Conservation (phyloP, 495 filamentous ascomycete genomes). For the Aspergillus kassunensis region DNA sequence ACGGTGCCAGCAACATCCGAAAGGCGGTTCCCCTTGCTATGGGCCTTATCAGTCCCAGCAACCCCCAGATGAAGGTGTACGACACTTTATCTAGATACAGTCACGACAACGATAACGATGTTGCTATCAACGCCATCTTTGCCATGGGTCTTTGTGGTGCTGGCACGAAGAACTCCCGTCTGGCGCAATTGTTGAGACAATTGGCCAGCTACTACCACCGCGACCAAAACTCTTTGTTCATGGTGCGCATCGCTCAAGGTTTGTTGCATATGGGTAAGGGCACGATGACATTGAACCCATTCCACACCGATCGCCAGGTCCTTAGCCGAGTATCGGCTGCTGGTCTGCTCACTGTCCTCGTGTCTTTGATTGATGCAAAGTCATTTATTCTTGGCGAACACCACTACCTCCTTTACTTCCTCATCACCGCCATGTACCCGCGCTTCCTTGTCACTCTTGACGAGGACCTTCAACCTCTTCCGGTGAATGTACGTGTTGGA, state of each 20-base stretch:
- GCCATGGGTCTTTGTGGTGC: slow-evolving; percentile 97
- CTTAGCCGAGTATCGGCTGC: slow-evolving; percentile 87
- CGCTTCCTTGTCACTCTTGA: slow-evolving; percentile 94
- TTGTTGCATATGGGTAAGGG: slow-evolving; percentile 99
- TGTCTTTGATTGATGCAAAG: slow-evolving; percentile 92
- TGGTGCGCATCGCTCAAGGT: slow-evolving; percentile 98
- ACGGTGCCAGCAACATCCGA: slow-evolving; percentile 94
- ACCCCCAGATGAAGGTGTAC: slow-evolving; percentile 99
- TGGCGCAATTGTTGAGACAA: slow-evolving; percentile 91
- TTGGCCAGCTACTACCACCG: slow-evolving; percentile 97
- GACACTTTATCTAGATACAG: slow-evolving; percentile 97
- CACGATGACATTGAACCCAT: slow-evolving; percentile 89
- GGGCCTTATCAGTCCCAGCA: slow-evolving; percentile 93
- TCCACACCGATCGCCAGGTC: slow-evolving; percentile 97
- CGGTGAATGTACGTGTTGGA: slow-evolving; percentile 93
- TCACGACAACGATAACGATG: slow-evolving; percentile 98
- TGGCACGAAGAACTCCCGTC: slow-evolving; percentile 94
- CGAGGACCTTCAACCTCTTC: slow-evolving; percentile 88
- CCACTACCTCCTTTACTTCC: slow-evolving; percentile 96
- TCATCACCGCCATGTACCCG: slow-evolving; percentile 96
- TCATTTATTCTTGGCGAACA: slow-evolving; percentile 84
- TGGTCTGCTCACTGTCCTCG: slow-evolving; percentile 82
- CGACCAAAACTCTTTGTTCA: slow-evolving; percentile 92
- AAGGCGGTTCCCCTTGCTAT: slow-evolving; percentile 96
- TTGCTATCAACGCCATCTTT: slow-evolving; percentile 97